These are phyloP conservation scores for Cystobasidiaceae sp. DNA, from an alignment of 1,284 basidiomycete species.

Conservation along the genomic window DNA sequence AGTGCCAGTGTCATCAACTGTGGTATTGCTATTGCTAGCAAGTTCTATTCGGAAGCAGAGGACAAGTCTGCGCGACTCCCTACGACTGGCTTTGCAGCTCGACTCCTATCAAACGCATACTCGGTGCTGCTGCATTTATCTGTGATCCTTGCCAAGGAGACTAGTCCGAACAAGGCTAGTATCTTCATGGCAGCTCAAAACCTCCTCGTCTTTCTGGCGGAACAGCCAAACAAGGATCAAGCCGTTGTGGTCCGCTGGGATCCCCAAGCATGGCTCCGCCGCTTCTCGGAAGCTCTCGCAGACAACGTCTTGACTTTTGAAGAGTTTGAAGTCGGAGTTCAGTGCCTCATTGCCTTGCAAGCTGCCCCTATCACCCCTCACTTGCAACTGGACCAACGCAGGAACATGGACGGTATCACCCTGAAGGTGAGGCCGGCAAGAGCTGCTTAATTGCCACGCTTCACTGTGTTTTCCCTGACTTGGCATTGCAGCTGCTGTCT, in stretches of 20 bases:
- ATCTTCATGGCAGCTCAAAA: constrained; percentile 10
- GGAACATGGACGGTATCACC: no score
- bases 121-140: not conserved
- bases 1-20: not conserved
- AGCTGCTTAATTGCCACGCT: not conserved
- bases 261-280: constrained; percentile 45
- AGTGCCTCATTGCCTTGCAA: no score
- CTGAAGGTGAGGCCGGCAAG: no score
- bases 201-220: constrained; percentile 26
- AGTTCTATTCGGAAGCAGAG: constrained; percentile 21
- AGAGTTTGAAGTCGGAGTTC: constrained; percentile 61
- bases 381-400: no score
- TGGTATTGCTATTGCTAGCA: constrained; percentile 6
- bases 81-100: constrained; percentile 22
- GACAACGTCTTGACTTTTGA: constrained; percentile 51
- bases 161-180: not conserved
- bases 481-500: constrained; percentile 59
- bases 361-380: no score
- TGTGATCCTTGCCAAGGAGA: not conserved
- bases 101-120: constrained; percentile 14
- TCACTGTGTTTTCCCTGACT: no score
- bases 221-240: constrained; percentile 2
- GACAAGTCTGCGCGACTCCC: constrained; percentile 27
- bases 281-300: constrained; percentile 41
- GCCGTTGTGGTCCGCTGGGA: constrained; percentile 45